Evolutionary conservation across 1,284 basidiomycete genomes (phyloP).

Genomic region (Naganishia sp.): DNA sequence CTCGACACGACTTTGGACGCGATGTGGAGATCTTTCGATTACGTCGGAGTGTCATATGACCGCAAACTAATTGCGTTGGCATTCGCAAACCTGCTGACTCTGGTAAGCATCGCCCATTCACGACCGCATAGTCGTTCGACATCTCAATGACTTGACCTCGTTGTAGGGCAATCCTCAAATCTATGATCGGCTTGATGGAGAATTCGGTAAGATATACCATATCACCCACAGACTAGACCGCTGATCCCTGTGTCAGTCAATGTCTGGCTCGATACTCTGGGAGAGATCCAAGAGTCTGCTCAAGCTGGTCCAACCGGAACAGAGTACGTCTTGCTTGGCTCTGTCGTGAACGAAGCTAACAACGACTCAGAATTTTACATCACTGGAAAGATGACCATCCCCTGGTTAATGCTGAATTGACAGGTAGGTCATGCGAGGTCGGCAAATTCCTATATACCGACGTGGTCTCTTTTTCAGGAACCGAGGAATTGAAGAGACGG

Average conservation of each 20-base stretch:
- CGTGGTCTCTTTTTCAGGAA: slow-evolving; percentile 8
- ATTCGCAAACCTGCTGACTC: slow-evolving; percentile 47
- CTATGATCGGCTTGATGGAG: slow-evolving; percentile 57
- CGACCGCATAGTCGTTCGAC: background rate
- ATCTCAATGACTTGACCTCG: background rate
- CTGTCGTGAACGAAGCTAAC: background rate
- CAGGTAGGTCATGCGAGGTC: slow-evolving; percentile 35
- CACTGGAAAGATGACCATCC: slow-evolving; percentile 42
- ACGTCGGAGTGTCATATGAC: slow-evolving; percentile 49
- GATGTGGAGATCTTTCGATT: slow-evolving; percentile 54
- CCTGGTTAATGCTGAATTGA: slow-evolving; percentile 44
- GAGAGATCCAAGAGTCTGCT: slow-evolving; percentile 74
- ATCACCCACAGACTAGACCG: slow-evolving; percentile 50
- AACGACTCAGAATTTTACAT: slow-evolving; percentile 34
- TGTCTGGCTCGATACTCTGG: slow-evolving; percentile 85
- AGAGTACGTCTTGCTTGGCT: slow-evolving; percentile 40
- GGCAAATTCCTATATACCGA: background rate
- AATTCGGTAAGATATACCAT: slow-evolving; percentile 44
- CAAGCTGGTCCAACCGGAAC: slow-evolving; percentile 45
- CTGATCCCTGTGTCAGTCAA: slow-evolving; percentile 60
- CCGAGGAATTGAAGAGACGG: slow-evolving; percentile 38
- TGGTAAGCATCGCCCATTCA: slow-evolving; percentile 37
- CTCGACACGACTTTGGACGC: slow-evolving; percentile 52
- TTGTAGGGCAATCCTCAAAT: slow-evolving; percentile 76
- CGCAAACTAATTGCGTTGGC: slow-evolving; percentile 53